Evolutionary conservation across 441 rosid species (phyloP).

Genomic region (Euphorbia schlechtendalii): DNA sequence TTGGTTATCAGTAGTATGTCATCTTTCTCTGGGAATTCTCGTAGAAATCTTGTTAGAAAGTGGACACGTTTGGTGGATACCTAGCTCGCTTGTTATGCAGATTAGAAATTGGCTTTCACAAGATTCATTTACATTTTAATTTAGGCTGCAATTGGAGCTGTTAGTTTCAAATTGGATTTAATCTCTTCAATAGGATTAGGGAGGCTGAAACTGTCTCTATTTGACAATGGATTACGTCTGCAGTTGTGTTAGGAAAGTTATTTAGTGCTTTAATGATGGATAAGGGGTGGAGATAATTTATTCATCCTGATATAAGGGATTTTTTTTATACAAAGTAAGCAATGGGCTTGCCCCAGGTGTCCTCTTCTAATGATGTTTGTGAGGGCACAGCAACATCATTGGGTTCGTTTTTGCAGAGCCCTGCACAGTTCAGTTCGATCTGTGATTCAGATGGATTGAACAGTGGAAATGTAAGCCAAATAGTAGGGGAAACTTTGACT

Average conservation of each 20-base stretch:
- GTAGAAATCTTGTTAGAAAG: slow-evolving; percentile 33
- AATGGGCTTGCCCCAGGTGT: slow-evolving; percentile 84
- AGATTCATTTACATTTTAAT: slow-evolving; percentile 12
- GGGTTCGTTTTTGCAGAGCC: slow-evolving; percentile 44
- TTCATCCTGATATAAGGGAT: slow-evolving; percentile 11
- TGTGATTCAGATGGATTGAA: slow-evolving; percentile 52
- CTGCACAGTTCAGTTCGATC: slow-evolving; percentile 38
- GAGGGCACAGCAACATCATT: slow-evolving; percentile 38
- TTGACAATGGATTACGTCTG: slow-evolving; percentile 9
- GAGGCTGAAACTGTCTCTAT: slow-evolving; percentile 8
- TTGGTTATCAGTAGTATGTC: slow-evolving; percentile 35
- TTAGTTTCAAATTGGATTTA: slow-evolving; percentile 8
- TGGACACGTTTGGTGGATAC: slow-evolving; percentile 77
- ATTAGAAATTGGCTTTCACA: slow-evolving; percentile 16
- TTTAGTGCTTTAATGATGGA: slow-evolving; percentile 3
- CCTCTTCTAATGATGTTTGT: slow-evolving; percentile 40
- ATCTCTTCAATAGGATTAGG: slow-evolving; percentile 19
- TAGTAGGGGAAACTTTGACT: slow-evolving; percentile 22
- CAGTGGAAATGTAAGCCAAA: slow-evolving; percentile 29
- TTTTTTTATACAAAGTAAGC: slow-evolving; percentile 20
- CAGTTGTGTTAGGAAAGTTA: slow-evolving; percentile 15
- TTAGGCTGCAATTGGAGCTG: background rate
- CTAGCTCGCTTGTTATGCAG: slow-evolving; percentile 27
- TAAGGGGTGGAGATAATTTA: slow-evolving; percentile 19
- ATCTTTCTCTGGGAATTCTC: slow-evolving; percentile 31